Base-by-base conservation (phyloP, 2,329 filamentous ascomycete species). In the Gnomoniopsis sp. region DNA sequence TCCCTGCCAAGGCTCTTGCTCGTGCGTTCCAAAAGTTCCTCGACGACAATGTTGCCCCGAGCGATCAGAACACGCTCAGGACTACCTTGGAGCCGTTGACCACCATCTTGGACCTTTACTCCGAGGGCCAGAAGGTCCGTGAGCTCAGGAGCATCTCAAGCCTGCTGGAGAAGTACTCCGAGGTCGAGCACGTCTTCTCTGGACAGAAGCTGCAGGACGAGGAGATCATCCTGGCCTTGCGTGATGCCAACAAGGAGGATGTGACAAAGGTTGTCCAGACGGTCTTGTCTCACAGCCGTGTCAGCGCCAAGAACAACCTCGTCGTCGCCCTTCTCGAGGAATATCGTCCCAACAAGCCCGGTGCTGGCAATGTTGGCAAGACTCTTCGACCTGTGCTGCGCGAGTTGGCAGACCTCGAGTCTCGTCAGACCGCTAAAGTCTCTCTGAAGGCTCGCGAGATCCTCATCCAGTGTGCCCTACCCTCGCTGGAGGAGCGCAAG, bases 401-500 rank as follows among this genome's bases (percentile, higher is more conserved):
- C 71, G 89, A 89, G 75, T 82, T 99, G 65, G 93, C 95, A 0
- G 95, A 99, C 72, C 85, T 99, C 15, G 91, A 96, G 75, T 92
- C 90, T 77, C 77, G 86, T 79, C 70, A 83, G 53, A 95, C 93
- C 12, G 91, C 93, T 65, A 99, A 98, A 86, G 93, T 99, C 46
- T 91, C 93, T 0, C 84, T 99, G 65, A 99, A 99, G 82, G 93
- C 95, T 49, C 90, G 95, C 71, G 95, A 99, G 78, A 88, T 98
- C 53, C 88, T 99, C 69, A 99, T 99, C 64, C 95, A 98, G 76
- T 97, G 92, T 72, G 93, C 95, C 55, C 84, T 99, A 72, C 95
- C 95, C 19, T 99, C 95, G 3, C 81, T 99, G 21, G 95, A 98
- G 75, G 95, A 99, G 82, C 88, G 95, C 66, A 90, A 90, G 26